phyloP scores from a whole-genome alignment of 2,329 filamentous ascomycete genomes.

The Trichoderma semiorbis region DNA sequence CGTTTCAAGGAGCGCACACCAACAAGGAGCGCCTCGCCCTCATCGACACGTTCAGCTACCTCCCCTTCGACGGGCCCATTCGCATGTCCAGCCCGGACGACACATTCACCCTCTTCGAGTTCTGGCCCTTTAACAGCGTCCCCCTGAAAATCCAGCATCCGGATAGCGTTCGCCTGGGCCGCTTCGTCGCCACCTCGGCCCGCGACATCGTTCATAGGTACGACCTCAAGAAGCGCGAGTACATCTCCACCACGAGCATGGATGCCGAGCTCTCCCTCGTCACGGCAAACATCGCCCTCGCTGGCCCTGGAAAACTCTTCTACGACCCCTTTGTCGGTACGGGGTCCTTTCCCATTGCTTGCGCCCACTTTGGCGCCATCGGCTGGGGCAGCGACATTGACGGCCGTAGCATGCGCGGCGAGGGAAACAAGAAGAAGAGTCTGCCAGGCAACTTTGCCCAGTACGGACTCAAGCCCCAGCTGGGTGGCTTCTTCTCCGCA shows the following conservation, averaged over 20 bases:
- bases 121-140: conserved; percentile 61
- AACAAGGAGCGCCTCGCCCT: conserved; percentile 63
- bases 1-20: conserved; percentile 71
- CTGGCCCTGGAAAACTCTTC: conserved; percentile 77
- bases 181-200: conserved; percentile 63
- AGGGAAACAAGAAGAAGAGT: conserved; percentile 50
- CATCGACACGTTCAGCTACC: conserved; percentile 77
- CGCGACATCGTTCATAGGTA: conserved; percentile 69
- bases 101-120: conserved; percentile 77
- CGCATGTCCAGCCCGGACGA: conserved; percentile 69
- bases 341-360: conserved; percentile 86
- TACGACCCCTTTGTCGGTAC: conserved; percentile 97
- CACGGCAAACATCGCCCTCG: conserved; percentile 86
- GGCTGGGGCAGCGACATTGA: conserved; percentile 91
- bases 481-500: conserved; percentile 77
- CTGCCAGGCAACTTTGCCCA: conserved; percentile 74
- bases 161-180: conserved; percentile 64
- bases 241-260: conserved; percentile 97
- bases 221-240: conserved; percentile 87
- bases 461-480: conserved; percentile 63
- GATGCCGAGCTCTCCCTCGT: conserved; percentile 89
- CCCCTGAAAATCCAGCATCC: conserved; percentile 51
- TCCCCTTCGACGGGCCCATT: conserved; percentile 76
- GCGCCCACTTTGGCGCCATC: conserved; percentile 82
- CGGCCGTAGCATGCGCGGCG: conserved; percentile 78